These are phyloP conservation scores for Metschnikowia shivogae DNA, from an alignment of 805 yeast genomes.

Conservation along the genomic window DNA sequence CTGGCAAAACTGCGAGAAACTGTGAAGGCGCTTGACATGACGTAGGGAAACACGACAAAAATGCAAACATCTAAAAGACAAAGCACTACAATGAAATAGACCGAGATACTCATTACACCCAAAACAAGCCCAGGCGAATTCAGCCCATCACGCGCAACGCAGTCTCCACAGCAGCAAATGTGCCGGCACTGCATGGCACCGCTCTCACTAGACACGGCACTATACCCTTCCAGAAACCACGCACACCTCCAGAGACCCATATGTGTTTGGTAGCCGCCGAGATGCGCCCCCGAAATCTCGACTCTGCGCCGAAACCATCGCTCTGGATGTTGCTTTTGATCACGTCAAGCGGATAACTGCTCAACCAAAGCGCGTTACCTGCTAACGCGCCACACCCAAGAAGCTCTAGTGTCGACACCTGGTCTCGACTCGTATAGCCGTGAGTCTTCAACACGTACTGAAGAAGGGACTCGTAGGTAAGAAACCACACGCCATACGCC, in stretches of 20 bases:
- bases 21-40: too few species aligned
- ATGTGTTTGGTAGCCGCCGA: slow-evolving; percentile 37
- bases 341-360: slow-evolving; percentile 51
- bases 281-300: slow-evolving; percentile 41
- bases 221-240: slow-evolving; percentile 62
- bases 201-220: slow-evolving; percentile 59
- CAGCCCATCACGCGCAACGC: slow-evolving; percentile 55
- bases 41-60: too few species aligned
- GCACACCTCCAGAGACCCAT: slow-evolving; percentile 38
- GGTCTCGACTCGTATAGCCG: slow-evolving; percentile 39
- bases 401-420: slow-evolving; percentile 53
- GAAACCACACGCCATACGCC: slow-evolving; percentile 74
- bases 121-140: background rate
- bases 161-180: slow-evolving; percentile 72
- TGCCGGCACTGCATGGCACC: slow-evolving; percentile 66
- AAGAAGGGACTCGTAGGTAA: slow-evolving; percentile 58
- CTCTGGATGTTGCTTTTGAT: slow-evolving; percentile 51
- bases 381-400: slow-evolving; percentile 59
- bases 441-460: slow-evolving; percentile 30
- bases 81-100: too few species aligned
- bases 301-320: slow-evolving; percentile 43
- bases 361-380: slow-evolving; percentile 64
- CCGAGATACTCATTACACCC: too few species aligned
- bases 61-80: too few species aligned
- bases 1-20: too few species aligned